Base-by-base conservation (phyloP, 2,329 filamentous ascomycete genomes). In the Calonectria hongkongensis region DNA sequence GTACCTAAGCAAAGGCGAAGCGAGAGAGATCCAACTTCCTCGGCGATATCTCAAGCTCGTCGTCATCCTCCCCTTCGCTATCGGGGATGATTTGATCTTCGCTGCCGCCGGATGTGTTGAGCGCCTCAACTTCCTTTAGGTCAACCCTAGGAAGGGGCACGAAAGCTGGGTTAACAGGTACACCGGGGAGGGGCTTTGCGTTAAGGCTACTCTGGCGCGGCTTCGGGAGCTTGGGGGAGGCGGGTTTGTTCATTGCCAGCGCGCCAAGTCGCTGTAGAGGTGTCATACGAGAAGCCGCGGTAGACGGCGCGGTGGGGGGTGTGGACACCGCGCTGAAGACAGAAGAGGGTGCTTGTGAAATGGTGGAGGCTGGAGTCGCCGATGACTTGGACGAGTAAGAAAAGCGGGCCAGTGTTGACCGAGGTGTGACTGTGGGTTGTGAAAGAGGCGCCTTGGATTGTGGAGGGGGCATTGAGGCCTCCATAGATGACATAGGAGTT, bases 1-100 rank as follows among this genome's bases (percentile, higher is more conserved):
- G 30, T 58, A n/a, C 12, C 71, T 78, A 84, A 45, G 75, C 73
- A 63, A 82, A 90, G 70, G 86, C 77, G 79, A 89, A 91, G 36
- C 83, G 85, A 8, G 89, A 87, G 62, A 91, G 81, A 71, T 90
- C 82, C 28, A 90, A 79, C 48, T 83, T 85, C 62, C 75, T 83
- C 8, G 82, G 75, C 1, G 77, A 76, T 9, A 74, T 74, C 3
- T 82, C 81, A 2, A 80, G 75, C 41, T 87, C 80, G 8, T 87
- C 86, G 21, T 84, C 84, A 21, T 77, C 87, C 71, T 89, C 88
- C 25, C 77, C 87, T 71, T 89, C 88, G 73, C 88, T 90, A 79
- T 88, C 88, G 30, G 87, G 87, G 16, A 89, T 81, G 73, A 92
- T 87, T 68, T 89, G 85, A 70, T 92, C 90, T 78, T 92, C 90